Evolutionary conservation across 805 yeast species (phyloP).

Genomic region (Suhomyces vadensis): DNA sequence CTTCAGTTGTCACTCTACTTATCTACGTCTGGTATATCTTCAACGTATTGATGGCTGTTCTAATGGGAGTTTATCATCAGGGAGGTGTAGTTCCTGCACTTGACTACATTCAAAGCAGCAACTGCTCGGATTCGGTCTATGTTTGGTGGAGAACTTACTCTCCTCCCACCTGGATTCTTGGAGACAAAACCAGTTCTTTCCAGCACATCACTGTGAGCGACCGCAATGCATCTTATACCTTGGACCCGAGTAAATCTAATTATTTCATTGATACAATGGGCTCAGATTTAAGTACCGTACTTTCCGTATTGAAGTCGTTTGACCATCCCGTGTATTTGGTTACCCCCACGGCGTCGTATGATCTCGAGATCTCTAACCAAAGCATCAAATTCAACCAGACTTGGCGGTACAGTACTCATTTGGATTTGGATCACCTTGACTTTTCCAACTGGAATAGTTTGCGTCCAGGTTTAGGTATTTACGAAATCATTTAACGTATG

Average conservation of each 20-base stretch:
- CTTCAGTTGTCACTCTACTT: conserved; percentile 19
- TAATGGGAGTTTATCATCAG: conserved; percentile 87
- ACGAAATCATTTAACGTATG: conserved; percentile 42
- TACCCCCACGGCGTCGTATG: conserved; percentile 42
- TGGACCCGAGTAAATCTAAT: conserved; percentile 13
- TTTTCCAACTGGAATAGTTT: conserved; percentile 46
- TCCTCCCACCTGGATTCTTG: conserved; percentile 87
- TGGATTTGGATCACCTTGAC: conserved; percentile 78
- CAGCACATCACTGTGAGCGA: conserved; percentile 18
- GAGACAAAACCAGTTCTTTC: conserved; percentile 13
- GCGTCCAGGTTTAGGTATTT: conserved; percentile 65
- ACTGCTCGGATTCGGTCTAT: conserved; percentile 33
- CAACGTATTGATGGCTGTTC: conserved; percentile 55
- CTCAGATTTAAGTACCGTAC: no score
- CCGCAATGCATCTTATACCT: conserved; percentile 9
- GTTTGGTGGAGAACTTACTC: conserved; percentile 95
- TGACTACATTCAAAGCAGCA: conserved; percentile 30
- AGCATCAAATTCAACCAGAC: conserved; percentile 15
- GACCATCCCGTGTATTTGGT: conserved; percentile 26
- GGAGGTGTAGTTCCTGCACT: conserved; percentile 82
- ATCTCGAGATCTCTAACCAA: conserved; percentile 14
- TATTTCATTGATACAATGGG: conserved; percentile 53
- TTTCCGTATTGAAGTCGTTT: no score
- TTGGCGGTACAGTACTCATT: conserved; percentile 47
- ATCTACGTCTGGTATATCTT: conserved; percentile 59